Conservation (phyloP, 768 basidiomycete species). For the Mycena olivaceomarginata region DNA sequence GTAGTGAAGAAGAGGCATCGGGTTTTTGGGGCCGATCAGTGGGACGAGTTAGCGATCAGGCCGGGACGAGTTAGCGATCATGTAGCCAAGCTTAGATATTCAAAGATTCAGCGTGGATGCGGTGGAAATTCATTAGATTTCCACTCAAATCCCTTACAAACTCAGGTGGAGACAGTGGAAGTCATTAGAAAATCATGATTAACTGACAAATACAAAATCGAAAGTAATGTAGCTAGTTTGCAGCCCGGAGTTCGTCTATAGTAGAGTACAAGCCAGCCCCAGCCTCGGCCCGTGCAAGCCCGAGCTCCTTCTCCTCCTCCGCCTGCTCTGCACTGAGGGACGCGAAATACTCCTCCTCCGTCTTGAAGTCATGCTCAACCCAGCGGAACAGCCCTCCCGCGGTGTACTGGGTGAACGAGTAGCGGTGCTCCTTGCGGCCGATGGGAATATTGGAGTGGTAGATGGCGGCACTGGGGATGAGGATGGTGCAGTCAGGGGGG, state of each 20-base stretch:
- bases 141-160: no score
- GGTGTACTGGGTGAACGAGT: conserved; percentile 9
- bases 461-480: conserved; percentile 1
- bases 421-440: not conserved
- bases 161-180: not conserved
- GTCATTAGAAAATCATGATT: not conserved
- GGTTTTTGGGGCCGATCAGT: no score
- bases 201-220: not conserved
- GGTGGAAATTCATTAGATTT: no score
- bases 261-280: not conserved
- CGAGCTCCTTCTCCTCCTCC: not conserved
- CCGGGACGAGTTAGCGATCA: no score
- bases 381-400: conserved; percentile 1
- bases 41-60: no score
- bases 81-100: no score
- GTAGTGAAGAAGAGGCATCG: no score
- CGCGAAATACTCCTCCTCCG: not conserved
- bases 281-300: not conserved
- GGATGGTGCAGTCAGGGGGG: not conserved
- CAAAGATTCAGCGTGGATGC: no score
- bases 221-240: not conserved
- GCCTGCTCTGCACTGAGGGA: not conserved
- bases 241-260: not conserved
- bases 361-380: not conserved
- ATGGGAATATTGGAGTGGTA: conserved; percentile 17